Base-by-base conservation (phyloP, 306 rosid genomes). In the Rosa chinensis region DNA sequence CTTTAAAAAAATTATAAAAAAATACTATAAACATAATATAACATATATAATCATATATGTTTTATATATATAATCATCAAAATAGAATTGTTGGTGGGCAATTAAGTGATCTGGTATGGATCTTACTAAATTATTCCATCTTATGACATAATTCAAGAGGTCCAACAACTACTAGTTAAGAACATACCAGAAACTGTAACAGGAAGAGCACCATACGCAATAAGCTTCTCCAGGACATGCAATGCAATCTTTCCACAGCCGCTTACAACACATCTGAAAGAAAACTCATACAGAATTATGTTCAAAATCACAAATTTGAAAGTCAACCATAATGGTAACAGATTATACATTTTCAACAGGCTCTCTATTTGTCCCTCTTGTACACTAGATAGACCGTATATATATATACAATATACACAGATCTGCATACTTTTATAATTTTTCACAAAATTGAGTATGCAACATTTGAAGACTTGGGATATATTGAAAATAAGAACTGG, bases 211-310 rank as follows among this genome's bases (percentile, higher is more conserved):
- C 99, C 99, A 74, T 91, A 96, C 39, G 97, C 99, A 85, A 91
- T 86, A 73, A 96, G 96, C 91, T 96, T 96, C 83, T 96, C 99
- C 77, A 96, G 85, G 83, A 96, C 99, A 90, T 96, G 98, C 94
- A 96, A 64, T 76, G 99, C 97, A 73, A 96, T 93, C 92, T 96
- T 96, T 88, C 99, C 99, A 81, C 92, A 96, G 77, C 99, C 99
- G 37, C 94, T 93, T 63, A 96, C 96, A 53, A 78, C 97, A 77
- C 98, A 96, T 86, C 99, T 96, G 77, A 73, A 79, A 70, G 17
- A 28, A 56, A 83, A 82, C 35, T 68, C 77, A 81, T 71, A 76
- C 74, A 81, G 67, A 74, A 72, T 72, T 35, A 25, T 58, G 47
- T 77, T 81, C 53, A 86, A 80, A 66, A 72, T 61, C 66, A 83